A percentile compares a stretch with the other conserved stretches of the same genome.
Conservation (phyloP, 129 eudicot genomes). For the Gnaphalium uliginosum region DNA sequence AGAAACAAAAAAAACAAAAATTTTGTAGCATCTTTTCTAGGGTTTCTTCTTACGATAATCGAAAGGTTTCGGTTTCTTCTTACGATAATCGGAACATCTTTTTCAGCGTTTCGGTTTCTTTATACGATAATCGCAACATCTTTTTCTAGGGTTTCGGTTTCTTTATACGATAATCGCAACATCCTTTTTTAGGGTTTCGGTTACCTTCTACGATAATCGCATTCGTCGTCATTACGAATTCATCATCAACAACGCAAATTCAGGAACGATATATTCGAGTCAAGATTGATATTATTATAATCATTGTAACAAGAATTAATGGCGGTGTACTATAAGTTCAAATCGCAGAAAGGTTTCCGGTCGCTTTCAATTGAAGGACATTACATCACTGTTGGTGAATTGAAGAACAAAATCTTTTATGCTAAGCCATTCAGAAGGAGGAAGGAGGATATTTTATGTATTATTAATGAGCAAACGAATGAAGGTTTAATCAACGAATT, state of each 20-base stretch:
- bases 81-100: too few relatives aligned
- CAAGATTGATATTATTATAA: too few relatives aligned
- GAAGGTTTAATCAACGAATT: not conserved
- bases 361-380: not conserved
- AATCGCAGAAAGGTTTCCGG: not conserved
- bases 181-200: not conserved
- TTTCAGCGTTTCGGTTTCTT: too few relatives aligned
- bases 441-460: not conserved
- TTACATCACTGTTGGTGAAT: not conserved
- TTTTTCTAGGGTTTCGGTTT: not conserved
- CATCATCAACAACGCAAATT: too few relatives aligned
- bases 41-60: not conserved
- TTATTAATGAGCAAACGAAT: not conserved
- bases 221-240: not conserved
- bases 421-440: not conserved
- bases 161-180: too few relatives aligned
- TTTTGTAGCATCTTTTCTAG: too few relatives aligned
- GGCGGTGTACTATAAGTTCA: not conserved
- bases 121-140: too few relatives aligned
- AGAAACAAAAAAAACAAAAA: too few relatives aligned
- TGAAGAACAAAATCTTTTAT: not conserved
- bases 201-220: too few relatives aligned
- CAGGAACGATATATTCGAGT: not conserved
- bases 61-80: too few relatives aligned
- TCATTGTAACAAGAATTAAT: not conserved